Base-by-base conservation (phyloP, 306 rosid species). In the Begonia peltatifolia region DNA sequence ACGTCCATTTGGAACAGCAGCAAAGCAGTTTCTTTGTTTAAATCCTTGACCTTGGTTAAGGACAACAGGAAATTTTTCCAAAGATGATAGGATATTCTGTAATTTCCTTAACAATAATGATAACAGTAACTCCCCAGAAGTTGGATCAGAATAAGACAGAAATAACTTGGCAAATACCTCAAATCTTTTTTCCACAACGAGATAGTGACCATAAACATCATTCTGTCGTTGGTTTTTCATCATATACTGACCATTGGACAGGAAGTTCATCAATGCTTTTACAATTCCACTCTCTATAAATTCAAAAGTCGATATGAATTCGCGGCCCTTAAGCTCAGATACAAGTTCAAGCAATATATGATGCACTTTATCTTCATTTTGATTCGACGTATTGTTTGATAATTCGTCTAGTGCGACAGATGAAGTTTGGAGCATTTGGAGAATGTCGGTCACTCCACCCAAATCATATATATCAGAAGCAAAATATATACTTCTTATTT, bases 271-370 rank as follows among this genome's bases (percentile, higher is more conserved):
- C 51, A 90, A 75, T 46, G 99, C 79, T 64, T 78, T 84, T 57
- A 80, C 81, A 38, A 92, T 70, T 67, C 96, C 96, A 73, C 96
- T 87, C 69, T 92, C 99, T 57, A 83, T 70, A 63, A 92, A 92
- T 58, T 92, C 99, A 75, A 92, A 92, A 52, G 99, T 92, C 56
- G 99, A 92, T 69, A 92, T 80, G 63, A 84, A 78, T 53, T 92
- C 99, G 53, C 69, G 71, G 63, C 94, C 85, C 53, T 73, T 65
- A 44, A 92, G 84, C 78, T 66, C 81, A 61, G 67, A 79, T 74
- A 92, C 63, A 56, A 92, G 67, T 69, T 81, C 80, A 70, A 63
- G 63, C 61, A 87, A 67, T 60, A 79, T 56, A 58, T 57, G 54
- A 63, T 64, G 74, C 55, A 71, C 58, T 54, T 68, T 66, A 59